Base-by-base conservation (phyloP, 805 yeast species). In the Barnettozyma wickerhamii region DNA sequence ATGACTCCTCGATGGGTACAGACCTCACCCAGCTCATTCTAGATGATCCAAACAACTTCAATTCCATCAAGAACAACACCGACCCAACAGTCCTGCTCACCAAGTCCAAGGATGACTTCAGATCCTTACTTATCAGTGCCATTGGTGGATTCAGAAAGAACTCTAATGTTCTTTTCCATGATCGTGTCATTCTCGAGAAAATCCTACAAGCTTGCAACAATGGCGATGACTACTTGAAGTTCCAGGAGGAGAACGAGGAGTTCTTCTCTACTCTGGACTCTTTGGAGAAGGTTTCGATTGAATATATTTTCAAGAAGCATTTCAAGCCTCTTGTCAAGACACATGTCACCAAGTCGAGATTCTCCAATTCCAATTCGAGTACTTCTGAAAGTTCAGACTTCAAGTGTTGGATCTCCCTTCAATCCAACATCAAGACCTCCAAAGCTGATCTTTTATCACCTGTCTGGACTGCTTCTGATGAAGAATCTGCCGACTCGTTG, bases 81-180 rank as follows among this genome's bases (percentile, higher is more conserved):
- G 72, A 65, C 34, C 74, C 75, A 1, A 71, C 72, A 13, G 58
- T 62, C 42, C 24, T 56, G 10, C 39, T 64, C 5, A 40, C 49
- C 5, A 48, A 47, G 20, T 30, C 28, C 12, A 29, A 34, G 5
- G 33, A 32, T 1, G 19, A 40, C 3, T 33, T 40, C n/a, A 40
- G 55, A 12, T 57, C 68, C 2, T 35, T 68, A n/a, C 41, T 68
- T 28, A 46, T 68, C 15, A 55, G 69, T 21, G 68, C 72, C 3
- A 54, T 68, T 38, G 74, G 74, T 32, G 74, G 74, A 0, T 45
- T 69, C 15, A 59, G 71, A 38, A 69, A 68, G 41, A 59, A 63
- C 35, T 49, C 72, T 6, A 55, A 58, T 45, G 58, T 64, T 3
- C 35, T 55, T 3, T 19, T 55, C 4, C 19, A 41, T 17, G 37